phyloP scores from a whole-genome alignment of 768 basidiomycete species.

The Lentinula sp. region DNA sequence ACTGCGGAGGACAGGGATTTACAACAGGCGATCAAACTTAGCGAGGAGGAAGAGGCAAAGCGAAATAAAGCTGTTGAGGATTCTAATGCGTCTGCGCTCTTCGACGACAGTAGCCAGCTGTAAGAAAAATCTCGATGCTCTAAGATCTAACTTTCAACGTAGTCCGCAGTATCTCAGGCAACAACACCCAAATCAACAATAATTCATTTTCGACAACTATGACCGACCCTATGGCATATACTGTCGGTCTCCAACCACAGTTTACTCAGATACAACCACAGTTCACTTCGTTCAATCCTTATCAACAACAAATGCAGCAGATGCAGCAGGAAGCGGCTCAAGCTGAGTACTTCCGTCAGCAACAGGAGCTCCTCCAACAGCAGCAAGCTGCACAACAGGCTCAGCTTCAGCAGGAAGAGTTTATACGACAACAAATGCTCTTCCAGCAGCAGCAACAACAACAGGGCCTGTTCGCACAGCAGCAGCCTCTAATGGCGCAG shows the following conservation, averaged over 20 bases:
- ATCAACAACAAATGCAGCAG: constrained; percentile 89
- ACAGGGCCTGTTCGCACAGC: constrained; percentile 39
- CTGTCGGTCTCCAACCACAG: constrained; percentile 51
- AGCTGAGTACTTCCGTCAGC: constrained; percentile 70
- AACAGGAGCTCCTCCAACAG: constrained; percentile 32
- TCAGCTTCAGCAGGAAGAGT: constrained; percentile 36
- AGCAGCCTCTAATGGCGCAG: constrained; percentile 43
- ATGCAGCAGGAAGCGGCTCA: constrained; percentile 85
- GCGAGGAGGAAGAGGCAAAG: constrained; percentile 85
- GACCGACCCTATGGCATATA: constrained; percentile 54
- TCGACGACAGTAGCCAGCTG: constrained; percentile 84
- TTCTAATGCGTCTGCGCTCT: constrained; percentile 67
- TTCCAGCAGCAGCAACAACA: constrained; percentile 47
- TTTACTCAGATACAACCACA: constrained; percentile 46
- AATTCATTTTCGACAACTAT: constrained; percentile 56
- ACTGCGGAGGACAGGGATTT: constrained; percentile 81
- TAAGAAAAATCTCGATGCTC: constrained; percentile 28
- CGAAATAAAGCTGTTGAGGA: constrained; percentile 67
- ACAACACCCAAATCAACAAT: constrained; percentile 23
- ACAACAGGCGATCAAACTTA: constrained; percentile 73
- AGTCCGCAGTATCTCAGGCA: constrained; percentile 23
- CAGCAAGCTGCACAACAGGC: constrained; percentile 24
- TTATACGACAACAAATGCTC: constrained; percentile 53
- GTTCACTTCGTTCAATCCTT: constrained; percentile 87
- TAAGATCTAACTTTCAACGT: neutral